These are phyloP conservation scores for Argentina anserina DNA, from an alignment of 306 rosid genomes.

Conservation along the genomic window DNA sequence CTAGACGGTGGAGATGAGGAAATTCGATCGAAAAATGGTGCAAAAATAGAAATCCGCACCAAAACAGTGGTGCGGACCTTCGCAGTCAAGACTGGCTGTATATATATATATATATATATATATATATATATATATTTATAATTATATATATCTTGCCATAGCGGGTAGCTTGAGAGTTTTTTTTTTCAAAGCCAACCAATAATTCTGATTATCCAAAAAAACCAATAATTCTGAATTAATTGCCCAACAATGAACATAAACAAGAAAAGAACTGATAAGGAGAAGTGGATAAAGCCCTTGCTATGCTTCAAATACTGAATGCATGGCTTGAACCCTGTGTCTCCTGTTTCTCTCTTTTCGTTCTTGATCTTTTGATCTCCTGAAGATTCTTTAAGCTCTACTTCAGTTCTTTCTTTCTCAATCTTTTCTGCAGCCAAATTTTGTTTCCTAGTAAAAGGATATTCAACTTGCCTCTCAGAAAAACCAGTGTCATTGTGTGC, in stretches of 20 bases:
- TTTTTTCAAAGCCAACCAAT: conserved; percentile 58
- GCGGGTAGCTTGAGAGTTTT: no score
- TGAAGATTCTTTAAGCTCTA: conserved; percentile 1
- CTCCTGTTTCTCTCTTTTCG: conserved; percentile 58
- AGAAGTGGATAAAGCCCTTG: conserved; percentile 40
- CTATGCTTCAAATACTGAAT: conserved; percentile 43
- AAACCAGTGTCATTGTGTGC: conserved; percentile 50
- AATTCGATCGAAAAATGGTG: no score
- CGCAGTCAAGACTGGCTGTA: no score
- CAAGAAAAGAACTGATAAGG: conserved; percentile 22
- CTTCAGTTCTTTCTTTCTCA: conserved; percentile 16
- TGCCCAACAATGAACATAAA: conserved; percentile 35
- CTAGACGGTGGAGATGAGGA: no score
- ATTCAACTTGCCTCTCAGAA: conserved; percentile 22
- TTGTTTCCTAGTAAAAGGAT: not conserved
- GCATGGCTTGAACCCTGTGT: conserved; percentile 52
- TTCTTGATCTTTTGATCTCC: conserved; percentile 46
- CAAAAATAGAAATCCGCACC: no score
- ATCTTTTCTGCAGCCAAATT: conserved; percentile 21
- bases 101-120: no score
- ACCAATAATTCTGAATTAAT: conserved; percentile 42
- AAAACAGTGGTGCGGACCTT: no score
- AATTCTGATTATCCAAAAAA: no score
- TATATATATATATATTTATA: no score
- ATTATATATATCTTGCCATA: no score